Evolutionary conservation across 805 yeast species (phyloP).

Genomic region (Komagataella ulmi): DNA sequence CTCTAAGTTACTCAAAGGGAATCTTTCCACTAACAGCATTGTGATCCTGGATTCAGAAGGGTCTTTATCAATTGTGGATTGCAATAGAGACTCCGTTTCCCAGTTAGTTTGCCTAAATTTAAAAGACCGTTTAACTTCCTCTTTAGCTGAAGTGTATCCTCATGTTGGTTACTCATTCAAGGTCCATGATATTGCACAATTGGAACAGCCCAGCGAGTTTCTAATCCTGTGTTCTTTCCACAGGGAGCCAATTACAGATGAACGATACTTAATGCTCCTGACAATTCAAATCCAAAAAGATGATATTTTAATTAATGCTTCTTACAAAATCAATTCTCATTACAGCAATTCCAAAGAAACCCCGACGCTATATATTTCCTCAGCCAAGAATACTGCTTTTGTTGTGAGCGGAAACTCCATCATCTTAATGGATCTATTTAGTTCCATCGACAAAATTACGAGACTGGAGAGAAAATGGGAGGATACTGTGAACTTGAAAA

Average conservation of each 20-base stretch:
- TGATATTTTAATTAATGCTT: constrained; percentile 43
- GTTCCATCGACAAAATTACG: constrained; percentile 12
- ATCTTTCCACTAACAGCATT: constrained; percentile 34
- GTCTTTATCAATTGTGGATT: constrained; percentile 19
- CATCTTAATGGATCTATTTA: constrained; percentile 48
- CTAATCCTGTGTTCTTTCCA: constrained; percentile 35
- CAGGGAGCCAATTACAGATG: constrained; percentile 14
- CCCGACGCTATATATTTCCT: constrained; percentile 44
- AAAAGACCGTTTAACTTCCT: constrained; percentile 6
- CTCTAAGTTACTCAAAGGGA: constrained; percentile 39
- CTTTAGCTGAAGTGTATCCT: constrained; percentile 28
- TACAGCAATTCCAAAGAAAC: constrained; percentile 14
- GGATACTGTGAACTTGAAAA: constrained; percentile 51
- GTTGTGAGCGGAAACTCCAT: constrained; percentile 47
- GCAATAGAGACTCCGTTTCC: constrained; percentile 15
- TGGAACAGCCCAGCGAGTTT: constrained; percentile 22
- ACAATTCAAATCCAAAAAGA: constrained; percentile 38
- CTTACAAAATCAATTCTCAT: constrained; percentile 49
- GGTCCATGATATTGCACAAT: constrained; percentile 39
- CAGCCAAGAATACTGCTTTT: constrained; percentile 42
- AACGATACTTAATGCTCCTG: constrained; percentile 31
- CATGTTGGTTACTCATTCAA: constrained; percentile 34
- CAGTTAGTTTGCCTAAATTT: constrained; percentile 16
- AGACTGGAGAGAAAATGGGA: constrained; percentile 54
- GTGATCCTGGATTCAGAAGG: constrained; percentile 34